Conservation (phyloP, 106 monocot species). For the Dendrobium nobile region DNA sequence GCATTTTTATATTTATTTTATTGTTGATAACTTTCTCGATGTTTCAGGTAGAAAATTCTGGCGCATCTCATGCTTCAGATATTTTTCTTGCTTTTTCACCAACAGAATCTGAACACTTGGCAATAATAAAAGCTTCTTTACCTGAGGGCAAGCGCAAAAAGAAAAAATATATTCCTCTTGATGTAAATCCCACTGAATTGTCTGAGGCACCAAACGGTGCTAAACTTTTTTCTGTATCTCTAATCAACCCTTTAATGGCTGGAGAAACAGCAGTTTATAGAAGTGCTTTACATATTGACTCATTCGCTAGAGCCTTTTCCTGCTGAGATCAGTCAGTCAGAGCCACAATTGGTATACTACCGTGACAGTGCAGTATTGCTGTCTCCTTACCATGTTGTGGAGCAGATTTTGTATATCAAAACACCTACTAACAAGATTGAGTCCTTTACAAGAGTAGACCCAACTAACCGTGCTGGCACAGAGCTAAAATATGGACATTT, state of each 20-base stretch:
- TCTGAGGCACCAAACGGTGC: conserved; percentile 31
- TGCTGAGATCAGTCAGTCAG: conserved; percentile 66
- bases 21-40: not conserved
- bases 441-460: conserved; percentile 63
- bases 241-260: conserved; percentile 40
- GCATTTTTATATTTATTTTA: not conserved
- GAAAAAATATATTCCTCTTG: conserved; percentile 46
- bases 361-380: conserved; percentile 65
- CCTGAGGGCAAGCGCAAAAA: conserved; percentile 62
- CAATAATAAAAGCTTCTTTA: conserved; percentile 47
- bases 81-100: conserved; percentile 68
- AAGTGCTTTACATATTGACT: conserved; percentile 52
- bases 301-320: conserved; percentile 67
- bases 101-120: conserved; percentile 54
- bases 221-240: conserved; percentile 39
- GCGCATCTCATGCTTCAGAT: conserved; percentile 41
- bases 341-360: conserved; percentile 65
- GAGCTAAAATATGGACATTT: conserved; percentile 76
- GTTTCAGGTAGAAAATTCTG: conserved; percentile 68
- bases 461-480: conserved; percentile 41
- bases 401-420: conserved; percentile 59
- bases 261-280: conserved; percentile 35
- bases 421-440: conserved; percentile 61
- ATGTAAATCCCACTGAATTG: conserved; percentile 31
- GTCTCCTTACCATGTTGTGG: conserved; percentile 63